A percentile compares a stretch with the other conserved stretches of the same genome.
These are phyloP conservation scores for Entomortierella parvispora DNA, from an alignment of 192 early-diverging fungal genomes.

Conservation along the genomic window DNA sequence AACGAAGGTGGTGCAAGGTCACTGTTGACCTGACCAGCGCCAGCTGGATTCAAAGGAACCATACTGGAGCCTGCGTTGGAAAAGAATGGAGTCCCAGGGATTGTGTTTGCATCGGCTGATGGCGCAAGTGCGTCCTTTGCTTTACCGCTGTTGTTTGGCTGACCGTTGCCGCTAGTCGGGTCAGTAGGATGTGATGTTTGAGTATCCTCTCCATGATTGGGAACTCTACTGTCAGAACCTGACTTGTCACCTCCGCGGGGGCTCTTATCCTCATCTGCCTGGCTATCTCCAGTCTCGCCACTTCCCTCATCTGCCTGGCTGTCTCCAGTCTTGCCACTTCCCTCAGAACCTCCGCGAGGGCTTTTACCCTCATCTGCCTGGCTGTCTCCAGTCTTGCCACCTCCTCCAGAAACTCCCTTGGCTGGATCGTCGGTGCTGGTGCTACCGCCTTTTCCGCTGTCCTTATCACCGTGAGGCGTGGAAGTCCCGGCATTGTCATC, in stretches of 20 bases:
- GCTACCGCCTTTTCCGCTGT: not conserved
- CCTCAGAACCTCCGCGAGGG: not conserved
- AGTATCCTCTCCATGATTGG: not conserved
- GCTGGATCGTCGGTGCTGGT: not conserved
- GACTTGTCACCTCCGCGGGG: not conserved
- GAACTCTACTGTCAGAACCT: not conserved
- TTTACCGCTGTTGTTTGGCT: too few species aligned
- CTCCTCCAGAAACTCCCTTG: not conserved
- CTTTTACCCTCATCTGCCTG: not conserved
- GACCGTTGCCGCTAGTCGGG: not conserved
- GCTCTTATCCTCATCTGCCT: not conserved
- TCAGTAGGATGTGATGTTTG: too few species aligned
- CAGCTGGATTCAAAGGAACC: not conserved
- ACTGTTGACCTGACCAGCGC: not conserved
- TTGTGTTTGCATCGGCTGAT: not conserved
- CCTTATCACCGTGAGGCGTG: not conserved
- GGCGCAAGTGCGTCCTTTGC: not conserved
- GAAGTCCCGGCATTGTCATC: not conserved
- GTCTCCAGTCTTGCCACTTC: not conserved
- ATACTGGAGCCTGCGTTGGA: not conserved
- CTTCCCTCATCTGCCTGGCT: not conserved
- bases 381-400: too few species aligned
- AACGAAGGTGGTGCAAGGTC: not conserved
- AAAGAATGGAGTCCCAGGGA: constrained; percentile 8
- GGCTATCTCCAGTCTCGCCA: too few species aligned